phyloP scores from a whole-genome alignment of 2,329 filamentous ascomycete genomes.

The Neurospora crassa region DNA sequence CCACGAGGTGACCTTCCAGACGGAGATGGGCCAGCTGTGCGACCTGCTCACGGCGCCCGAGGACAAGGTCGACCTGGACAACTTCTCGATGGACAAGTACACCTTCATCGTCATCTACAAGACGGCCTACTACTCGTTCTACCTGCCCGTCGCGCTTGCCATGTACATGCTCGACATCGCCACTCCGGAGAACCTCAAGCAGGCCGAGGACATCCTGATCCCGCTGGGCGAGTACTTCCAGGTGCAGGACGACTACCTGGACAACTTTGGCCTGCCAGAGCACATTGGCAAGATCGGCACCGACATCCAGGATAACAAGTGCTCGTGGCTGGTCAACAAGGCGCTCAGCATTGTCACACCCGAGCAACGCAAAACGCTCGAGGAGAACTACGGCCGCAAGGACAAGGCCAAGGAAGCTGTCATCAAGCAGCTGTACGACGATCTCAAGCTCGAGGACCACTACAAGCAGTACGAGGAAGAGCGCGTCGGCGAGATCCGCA shows the following conservation, averaged over 20 bases:
- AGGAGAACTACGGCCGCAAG: slow-evolving; percentile 92
- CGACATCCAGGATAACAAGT: slow-evolving; percentile 99
- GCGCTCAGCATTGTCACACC: slow-evolving; percentile 71
- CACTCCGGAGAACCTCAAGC: slow-evolving; percentile 79
- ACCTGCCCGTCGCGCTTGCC: slow-evolving; percentile 88
- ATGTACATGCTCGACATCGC: slow-evolving; percentile 79
- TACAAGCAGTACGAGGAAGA: slow-evolving; percentile 89
- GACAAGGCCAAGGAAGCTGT: slow-evolving; percentile 71
- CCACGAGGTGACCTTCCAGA: slow-evolving; percentile 89
- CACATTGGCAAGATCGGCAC: slow-evolving; percentile 98
- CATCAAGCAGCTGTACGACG: slow-evolving; percentile 82
- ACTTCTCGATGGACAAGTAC: slow-evolving; percentile 94
- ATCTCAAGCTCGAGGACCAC: slow-evolving; percentile 71
- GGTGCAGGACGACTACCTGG: slow-evolving; percentile 96
- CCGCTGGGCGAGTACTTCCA: slow-evolving; percentile 99
- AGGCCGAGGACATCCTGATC: slow-evolving; percentile 84
- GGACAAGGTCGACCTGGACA: slow-evolving; percentile 83
- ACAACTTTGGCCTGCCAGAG: slow-evolving; percentile 89
- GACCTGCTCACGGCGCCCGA: slow-evolving; percentile 94
- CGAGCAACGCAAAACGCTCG: slow-evolving; percentile 79
- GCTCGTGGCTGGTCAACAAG: slow-evolving; percentile 96
- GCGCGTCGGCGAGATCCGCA: slow-evolving; percentile 65
- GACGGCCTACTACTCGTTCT: slow-evolving; percentile 99
- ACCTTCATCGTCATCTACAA: slow-evolving; percentile 99
- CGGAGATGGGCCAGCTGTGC: slow-evolving; percentile 88